Conservation (phyloP, 768 basidiomycete species). For the Mycena rebaudengoi region DNA sequence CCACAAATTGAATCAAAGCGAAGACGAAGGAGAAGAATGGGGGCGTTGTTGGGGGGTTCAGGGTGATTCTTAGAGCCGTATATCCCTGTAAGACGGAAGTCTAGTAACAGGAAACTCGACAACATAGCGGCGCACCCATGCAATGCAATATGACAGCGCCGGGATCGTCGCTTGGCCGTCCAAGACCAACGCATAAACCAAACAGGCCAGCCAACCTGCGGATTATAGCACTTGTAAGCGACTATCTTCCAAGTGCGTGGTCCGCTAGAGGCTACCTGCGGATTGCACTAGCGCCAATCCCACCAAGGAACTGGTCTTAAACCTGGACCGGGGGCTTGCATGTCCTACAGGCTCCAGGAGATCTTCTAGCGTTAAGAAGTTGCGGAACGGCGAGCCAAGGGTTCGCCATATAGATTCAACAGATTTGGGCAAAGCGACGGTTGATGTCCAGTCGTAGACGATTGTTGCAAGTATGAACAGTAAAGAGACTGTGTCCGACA, state of each 20-base stretch:
- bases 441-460: conserved; percentile 37
- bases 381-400: conserved; percentile 53
- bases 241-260: too few species aligned
- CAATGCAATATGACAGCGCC: conserved; percentile 44
- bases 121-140: conserved; percentile 57
- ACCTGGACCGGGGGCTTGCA: conserved; percentile 32
- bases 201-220: conserved; percentile 52
- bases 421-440: conserved; percentile 37
- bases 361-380: conserved; percentile 62
- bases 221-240: too few species aligned
- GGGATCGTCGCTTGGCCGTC: conserved; percentile 31
- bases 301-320: conserved; percentile 45
- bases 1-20: conserved; percentile 46
- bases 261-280: too few species aligned
- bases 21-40: conserved; percentile 61
- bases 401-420: conserved; percentile 29
- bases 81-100: conserved; percentile 46
- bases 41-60: conserved; percentile 55
- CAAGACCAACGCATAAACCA: conserved; percentile 45
- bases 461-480: conserved; percentile 39
- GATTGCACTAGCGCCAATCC: conserved; percentile 48
- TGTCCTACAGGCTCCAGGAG: conserved; percentile 50
- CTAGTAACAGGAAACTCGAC: conserved; percentile 10
- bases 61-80: conserved; percentile 46
- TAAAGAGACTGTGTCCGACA: neutral